Percentiles rank a stretch among this genome's conserved stretches.
Conservation (phyloP, 2,329 filamentous ascomycete genomes). For the Aspergillus sp. region DNA sequence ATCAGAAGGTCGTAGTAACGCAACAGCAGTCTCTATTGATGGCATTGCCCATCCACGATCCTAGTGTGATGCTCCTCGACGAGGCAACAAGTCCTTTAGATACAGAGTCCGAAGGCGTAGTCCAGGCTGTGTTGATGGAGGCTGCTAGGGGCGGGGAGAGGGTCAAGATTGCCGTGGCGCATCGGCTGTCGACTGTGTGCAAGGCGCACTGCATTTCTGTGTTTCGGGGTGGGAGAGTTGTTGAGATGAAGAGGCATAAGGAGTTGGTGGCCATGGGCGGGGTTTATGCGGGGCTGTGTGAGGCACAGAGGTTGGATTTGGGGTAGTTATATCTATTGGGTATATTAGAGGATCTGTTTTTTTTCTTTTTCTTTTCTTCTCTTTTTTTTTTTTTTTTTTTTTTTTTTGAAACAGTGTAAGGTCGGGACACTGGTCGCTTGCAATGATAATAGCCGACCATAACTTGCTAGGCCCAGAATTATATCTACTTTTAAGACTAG, state of each 20-base stretch:
- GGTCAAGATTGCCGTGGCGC: conserved; percentile 69
- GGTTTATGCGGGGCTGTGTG: conserved; percentile 71
- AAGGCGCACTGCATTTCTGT: conserved; percentile 89
- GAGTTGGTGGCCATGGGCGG: conserved; percentile 67
- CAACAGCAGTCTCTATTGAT: background rate
- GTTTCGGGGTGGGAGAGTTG: conserved; percentile 74
- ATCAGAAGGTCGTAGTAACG: background rate
- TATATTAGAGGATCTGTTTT: no score
- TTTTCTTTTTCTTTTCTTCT: no score
- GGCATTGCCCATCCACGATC: conserved; percentile 75
- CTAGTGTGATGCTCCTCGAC: conserved; percentile 88
- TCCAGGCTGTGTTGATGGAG: conserved; percentile 75
- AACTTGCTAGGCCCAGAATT: no score
- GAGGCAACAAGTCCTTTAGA: conserved; percentile 94
- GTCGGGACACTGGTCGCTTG: no score
- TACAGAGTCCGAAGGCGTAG: conserved; percentile 90
- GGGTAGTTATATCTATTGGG: no score
- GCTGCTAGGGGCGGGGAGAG: conserved; percentile 47
- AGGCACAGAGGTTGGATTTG: conserved; percentile 5
- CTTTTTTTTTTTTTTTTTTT: no score
- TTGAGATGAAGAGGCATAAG: conserved; percentile 81
- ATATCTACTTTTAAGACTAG: no score
- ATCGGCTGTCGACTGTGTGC: conserved; percentile 83
- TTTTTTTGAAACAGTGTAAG: no score
- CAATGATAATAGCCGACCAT: no score